A percentile compares a stretch with the other conserved stretches of the same genome.
These are phyloP conservation scores for Chalciporus chontae DNA, from an alignment of 768 basidiomycete species.

Conservation along the genomic window DNA sequence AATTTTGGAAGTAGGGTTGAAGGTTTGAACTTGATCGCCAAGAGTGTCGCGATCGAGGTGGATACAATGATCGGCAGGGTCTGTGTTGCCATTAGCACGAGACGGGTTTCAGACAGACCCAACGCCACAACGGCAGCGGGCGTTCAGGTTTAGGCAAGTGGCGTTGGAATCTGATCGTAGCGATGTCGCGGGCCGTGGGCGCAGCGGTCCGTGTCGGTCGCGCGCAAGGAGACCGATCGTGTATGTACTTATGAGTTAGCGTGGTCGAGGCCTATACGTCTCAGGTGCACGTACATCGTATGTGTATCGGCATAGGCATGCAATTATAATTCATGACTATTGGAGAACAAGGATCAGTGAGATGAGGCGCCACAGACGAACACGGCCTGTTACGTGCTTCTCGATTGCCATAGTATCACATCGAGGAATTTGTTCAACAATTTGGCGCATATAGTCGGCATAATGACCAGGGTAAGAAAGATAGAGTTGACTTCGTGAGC, in stretches of 20 bases:
- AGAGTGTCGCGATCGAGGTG: not conserved
- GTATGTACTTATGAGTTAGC: too few relatives aligned
- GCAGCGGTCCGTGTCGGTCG: too few relatives aligned
- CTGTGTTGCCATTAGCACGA: not conserved
- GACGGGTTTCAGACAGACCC: too few relatives aligned
- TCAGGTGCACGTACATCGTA: too few relatives aligned
- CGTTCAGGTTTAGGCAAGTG: too few relatives aligned
- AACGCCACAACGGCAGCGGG: too few relatives aligned
- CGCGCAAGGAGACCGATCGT: too few relatives aligned
- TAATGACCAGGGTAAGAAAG: not conserved
- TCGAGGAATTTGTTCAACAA: slow-evolving; percentile 60
- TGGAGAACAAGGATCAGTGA: not conserved
- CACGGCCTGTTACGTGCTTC: slow-evolving; percentile 47
- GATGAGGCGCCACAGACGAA: not conserved
- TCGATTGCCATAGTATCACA: slow-evolving; percentile 74
- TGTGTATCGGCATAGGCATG: slow-evolving; percentile 38
- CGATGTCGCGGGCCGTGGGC: too few relatives aligned
- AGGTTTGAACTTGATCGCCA: not conserved
- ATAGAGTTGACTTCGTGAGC: not conserved
- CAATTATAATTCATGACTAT: slow-evolving; percentile 75
- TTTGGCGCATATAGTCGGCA: not conserved
- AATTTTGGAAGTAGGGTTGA: not conserved
- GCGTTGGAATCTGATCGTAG: too few relatives aligned
- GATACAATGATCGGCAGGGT: not conserved
- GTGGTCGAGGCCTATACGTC: too few relatives aligned